Percentiles rank a stretch among this genome's conserved stretches.
These are phyloP conservation scores for Ogataea trehaloabstinens DNA, from an alignment of 805 yeast genomes.

Conservation along the genomic window DNA sequence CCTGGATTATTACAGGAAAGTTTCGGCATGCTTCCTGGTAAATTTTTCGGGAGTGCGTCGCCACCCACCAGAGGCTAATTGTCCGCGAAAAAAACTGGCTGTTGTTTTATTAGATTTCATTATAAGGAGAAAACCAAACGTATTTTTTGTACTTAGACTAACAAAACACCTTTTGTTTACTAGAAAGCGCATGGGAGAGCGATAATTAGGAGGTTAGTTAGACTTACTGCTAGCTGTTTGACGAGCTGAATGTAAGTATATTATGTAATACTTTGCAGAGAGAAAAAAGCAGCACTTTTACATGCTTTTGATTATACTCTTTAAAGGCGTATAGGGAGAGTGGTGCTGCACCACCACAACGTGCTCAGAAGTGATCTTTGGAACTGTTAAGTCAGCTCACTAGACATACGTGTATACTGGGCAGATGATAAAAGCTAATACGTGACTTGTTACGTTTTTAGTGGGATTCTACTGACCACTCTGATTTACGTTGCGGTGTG, in stretches of 20 bases:
- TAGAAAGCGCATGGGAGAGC: constrained; percentile 1
- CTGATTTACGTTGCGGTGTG: too few species aligned
- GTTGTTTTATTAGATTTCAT: constrained; percentile 2
- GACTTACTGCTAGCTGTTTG: background rate
- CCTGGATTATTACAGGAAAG: background rate
- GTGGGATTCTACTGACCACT: too few species aligned
- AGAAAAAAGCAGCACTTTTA: background rate
- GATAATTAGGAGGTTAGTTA: constrained; percentile 2
- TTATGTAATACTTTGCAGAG: background rate
- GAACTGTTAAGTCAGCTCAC: too few species aligned
- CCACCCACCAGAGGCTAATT: too few species aligned
- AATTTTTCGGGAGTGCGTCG: too few species aligned
- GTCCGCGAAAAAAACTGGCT: constrained; percentile 2
- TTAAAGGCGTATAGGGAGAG: background rate
- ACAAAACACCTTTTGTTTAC: constrained; percentile 1
- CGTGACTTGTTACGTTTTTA: too few species aligned
- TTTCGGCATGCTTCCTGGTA: background rate
- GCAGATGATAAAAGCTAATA: too few species aligned
- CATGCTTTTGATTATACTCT: background rate
- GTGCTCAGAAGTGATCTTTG: background rate
- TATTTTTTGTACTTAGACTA: background rate
- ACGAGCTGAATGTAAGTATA: background rate
- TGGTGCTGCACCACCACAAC: background rate
- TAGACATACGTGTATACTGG: too few species aligned
- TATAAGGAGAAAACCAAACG: constrained; percentile 2